These are phyloP conservation scores for Teratosphaeria viscida DNA, from an alignment of 2,329 filamentous ascomycete species.

Conservation along the genomic window DNA sequence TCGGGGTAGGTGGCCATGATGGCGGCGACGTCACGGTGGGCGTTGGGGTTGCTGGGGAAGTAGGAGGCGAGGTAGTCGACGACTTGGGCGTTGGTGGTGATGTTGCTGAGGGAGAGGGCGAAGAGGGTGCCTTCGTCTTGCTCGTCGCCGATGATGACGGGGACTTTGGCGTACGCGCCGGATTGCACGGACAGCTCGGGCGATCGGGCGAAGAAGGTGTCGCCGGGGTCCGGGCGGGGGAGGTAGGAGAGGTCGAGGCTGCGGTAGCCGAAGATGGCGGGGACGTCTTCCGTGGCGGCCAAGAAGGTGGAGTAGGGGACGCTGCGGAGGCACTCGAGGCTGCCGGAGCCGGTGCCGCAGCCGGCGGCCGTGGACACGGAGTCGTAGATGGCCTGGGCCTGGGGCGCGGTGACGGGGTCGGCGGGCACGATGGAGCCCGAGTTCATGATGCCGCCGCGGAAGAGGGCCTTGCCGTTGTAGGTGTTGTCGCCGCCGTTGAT, in stretches of 20 bases:
- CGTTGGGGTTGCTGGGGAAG: slow-evolving; percentile 39
- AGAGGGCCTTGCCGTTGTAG: slow-evolving; percentile 65
- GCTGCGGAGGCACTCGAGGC: slow-evolving; percentile 39
- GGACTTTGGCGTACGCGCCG: slow-evolving; percentile 49
- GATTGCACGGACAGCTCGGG: slow-evolving; percentile 47
- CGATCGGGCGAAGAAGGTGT: slow-evolving; percentile 49
- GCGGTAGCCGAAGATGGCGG: slow-evolving; percentile 55
- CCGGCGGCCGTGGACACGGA: slow-evolving; percentile 37
- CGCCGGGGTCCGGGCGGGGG: slow-evolving; percentile 55
- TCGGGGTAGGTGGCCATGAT: slow-evolving; percentile 55
- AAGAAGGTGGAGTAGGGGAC: slow-evolving; percentile 41
- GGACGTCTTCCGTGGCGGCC: slow-evolving; percentile 58
- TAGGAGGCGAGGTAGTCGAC: slow-evolving; percentile 53
- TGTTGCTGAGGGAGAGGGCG: slow-evolving; percentile 56
- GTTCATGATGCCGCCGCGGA: slow-evolving; percentile 70
- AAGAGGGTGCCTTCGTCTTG: slow-evolving; percentile 75
- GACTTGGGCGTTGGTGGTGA: slow-evolving; percentile 51
- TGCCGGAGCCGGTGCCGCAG: slow-evolving; percentile 32
- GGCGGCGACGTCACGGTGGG: slow-evolving; percentile 31
- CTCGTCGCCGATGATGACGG: slow-evolving; percentile 61
- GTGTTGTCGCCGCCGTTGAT: slow-evolving; percentile 61
- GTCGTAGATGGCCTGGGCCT: slow-evolving; percentile 49
- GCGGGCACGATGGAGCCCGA: slow-evolving; percentile 55
- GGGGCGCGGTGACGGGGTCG: slow-evolving; percentile 50
- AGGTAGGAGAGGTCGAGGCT: slow-evolving; percentile 63